Conservation (phyloP, 2,329 filamentous ascomycete genomes). For the Penicillium sp. region DNA sequence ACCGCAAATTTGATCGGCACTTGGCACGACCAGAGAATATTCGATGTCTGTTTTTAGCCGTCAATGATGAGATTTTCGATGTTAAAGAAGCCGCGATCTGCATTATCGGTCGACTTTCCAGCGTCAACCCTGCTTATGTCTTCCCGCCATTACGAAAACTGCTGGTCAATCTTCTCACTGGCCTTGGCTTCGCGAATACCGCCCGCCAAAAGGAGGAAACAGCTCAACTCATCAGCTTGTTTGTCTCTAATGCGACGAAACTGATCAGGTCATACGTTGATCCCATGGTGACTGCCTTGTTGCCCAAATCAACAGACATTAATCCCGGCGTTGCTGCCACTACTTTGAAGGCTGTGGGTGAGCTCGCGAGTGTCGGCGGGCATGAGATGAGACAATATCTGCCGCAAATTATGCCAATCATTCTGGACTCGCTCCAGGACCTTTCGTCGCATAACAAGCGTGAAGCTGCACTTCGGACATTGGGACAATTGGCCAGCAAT, state of each 20-base stretch:
- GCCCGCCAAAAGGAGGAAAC: constrained; percentile 95
- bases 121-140: constrained; percentile 92
- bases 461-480: constrained; percentile 82
- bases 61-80: constrained; percentile 90
- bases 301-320: constrained; percentile 83
- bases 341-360: constrained; percentile 91
- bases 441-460: constrained; percentile 86
- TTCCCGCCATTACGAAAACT: constrained; percentile 94
- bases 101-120: constrained; percentile 89
- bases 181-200: constrained; percentile 93
- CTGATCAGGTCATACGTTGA: constrained; percentile 96
- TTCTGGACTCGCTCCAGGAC: constrained; percentile 90
- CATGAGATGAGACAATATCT: constrained; percentile 93
- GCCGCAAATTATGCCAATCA: constrained; percentile 87
- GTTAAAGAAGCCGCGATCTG: constrained; percentile 94
- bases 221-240: constrained; percentile 83
- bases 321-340: constrained; percentile 89
- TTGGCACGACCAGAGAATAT: constrained; percentile 98
- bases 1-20: constrained; percentile 91
- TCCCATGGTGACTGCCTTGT: constrained; percentile 89
- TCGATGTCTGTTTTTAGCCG: constrained; percentile 85
- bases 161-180: constrained; percentile 91
- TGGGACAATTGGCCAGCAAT: constrained; percentile 91
- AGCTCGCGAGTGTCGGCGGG: constrained; percentile 88
- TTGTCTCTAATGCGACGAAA: constrained; percentile 88